Evolutionary conservation across 345 rosid genomes (phyloP).

Genomic region (Moringa oleifera): DNA sequence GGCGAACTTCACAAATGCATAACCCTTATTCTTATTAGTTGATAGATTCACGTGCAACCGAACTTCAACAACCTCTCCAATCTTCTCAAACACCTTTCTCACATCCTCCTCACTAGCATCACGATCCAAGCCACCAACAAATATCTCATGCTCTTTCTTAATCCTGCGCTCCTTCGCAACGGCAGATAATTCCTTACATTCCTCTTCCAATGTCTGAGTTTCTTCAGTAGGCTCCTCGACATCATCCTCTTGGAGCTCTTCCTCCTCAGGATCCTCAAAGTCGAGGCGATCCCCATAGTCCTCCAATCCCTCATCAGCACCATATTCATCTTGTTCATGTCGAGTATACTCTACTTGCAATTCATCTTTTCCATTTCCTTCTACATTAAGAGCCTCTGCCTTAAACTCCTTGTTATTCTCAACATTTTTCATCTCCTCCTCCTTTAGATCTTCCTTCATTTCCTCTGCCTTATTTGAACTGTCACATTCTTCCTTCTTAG

Average conservation of each 20-base stretch:
- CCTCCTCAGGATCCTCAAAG: constrained; percentile 50
- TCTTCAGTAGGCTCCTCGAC: constrained; percentile 41
- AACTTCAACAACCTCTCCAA: constrained; percentile 56
- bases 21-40: constrained; percentile 49
- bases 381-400: constrained; percentile 8
- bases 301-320: constrained; percentile 39
- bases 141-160: constrained; percentile 56
- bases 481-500: constrained; percentile 7
- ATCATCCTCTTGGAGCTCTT: constrained; percentile 37
- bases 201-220: constrained; percentile 40
- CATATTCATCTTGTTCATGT: constrained; percentile 24
- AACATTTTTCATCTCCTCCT: constrained; percentile 12
- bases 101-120: constrained; percentile 58
- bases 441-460: constrained; percentile 7
- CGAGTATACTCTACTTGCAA: constrained; percentile 20
- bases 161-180: constrained; percentile 45
- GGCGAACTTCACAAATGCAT: constrained; percentile 62
- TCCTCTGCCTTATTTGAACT: constrained; percentile 3
- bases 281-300: constrained; percentile 57
- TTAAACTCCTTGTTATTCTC: constrained; percentile 13
- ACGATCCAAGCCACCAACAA: constrained; percentile 54
- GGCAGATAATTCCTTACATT: constrained; percentile 37
- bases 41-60: constrained; percentile 40
- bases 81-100: constrained; percentile 46
- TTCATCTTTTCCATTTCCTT: constrained; percentile 17